Percentiles rank a stretch among this genome's conserved stretches.
Evolutionary conservation across 2,329 filamentous ascomycete species (phyloP).

Genomic region (Coniochaeta pulveracea): DNA sequence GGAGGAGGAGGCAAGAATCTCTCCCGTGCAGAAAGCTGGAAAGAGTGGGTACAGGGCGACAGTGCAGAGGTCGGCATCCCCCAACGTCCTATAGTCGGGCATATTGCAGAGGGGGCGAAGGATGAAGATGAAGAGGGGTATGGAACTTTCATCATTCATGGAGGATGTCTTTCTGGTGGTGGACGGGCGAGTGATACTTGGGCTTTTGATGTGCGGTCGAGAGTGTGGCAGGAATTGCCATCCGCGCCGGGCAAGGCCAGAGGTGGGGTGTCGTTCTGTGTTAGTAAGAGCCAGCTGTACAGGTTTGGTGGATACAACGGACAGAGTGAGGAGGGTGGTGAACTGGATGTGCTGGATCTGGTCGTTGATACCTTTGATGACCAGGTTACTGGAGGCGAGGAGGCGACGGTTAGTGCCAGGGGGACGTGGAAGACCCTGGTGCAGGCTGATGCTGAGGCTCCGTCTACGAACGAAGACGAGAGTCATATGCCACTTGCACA

Average conservation of each 20-base stretch:
- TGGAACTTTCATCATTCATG: slow-evolving; percentile 65
- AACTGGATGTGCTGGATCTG: slow-evolving; percentile 54
- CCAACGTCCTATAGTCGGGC: slow-evolving; percentile 47
- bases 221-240: slow-evolving; percentile 57
- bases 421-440: slow-evolving; percentile 42
- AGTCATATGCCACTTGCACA: slow-evolving; percentile 8
- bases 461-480: slow-evolving; percentile 22
- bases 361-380: slow-evolving; percentile 45
- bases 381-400: slow-evolving; percentile 28
- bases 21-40: slow-evolving; percentile 33
- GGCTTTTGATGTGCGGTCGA: slow-evolving; percentile 58
- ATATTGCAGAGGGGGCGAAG: slow-evolving; percentile 43
- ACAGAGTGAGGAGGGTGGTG: slow-evolving; percentile 54
- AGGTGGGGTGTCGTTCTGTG: slow-evolving; percentile 56
- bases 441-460: slow-evolving; percentile 16
- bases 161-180: slow-evolving; percentile 56
- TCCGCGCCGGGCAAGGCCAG: slow-evolving; percentile 55
- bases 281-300: slow-evolving; percentile 54
- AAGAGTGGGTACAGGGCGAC: slow-evolving; percentile 44
- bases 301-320: slow-evolving; percentile 77
- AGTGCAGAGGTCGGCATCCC: slow-evolving; percentile 41
- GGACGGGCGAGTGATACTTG: slow-evolving; percentile 59
- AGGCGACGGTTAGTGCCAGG: slow-evolving; percentile 37
- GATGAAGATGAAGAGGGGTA: slow-evolving; percentile 51
- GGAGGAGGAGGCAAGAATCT: slow-evolving; percentile 15